Conservation (phyloP, 192 early-diverging fungal species). For the Mortierella antarctica region DNA sequence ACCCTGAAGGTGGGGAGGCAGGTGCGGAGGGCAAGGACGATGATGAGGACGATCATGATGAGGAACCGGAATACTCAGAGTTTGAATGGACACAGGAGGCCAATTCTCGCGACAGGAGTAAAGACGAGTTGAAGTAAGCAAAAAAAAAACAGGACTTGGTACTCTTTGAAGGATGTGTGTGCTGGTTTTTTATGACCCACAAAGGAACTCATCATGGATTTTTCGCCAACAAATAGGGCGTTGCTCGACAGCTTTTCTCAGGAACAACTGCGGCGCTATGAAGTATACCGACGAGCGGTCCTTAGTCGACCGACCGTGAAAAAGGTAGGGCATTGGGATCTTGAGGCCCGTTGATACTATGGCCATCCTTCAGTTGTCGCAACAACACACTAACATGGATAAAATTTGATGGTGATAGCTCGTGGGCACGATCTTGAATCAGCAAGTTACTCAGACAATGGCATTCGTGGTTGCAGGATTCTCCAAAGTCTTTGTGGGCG, state of each 20-base stretch:
- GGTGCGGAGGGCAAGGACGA: conserved; percentile 56
- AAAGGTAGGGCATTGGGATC: conserved; percentile 60
- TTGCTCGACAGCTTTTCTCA: conserved; percentile 75
- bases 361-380: neutral
- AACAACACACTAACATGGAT: no score
- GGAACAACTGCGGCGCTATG: conserved; percentile 82
- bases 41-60: conserved; percentile 62
- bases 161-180: neutral
- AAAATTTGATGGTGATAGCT: conserved; percentile 49
- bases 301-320: conserved; percentile 83
- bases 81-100: conserved; percentile 60
- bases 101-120: conserved; percentile 55
- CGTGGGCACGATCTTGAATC: conserved; percentile 74
- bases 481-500: conserved; percentile 90
- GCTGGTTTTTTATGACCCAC: neutral
- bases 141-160: no score
- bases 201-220: neutral
- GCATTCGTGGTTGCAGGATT: conserved; percentile 90
- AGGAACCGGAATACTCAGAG: conserved; percentile 63
- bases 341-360: neutral
- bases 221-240: conserved; percentile 44
- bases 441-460: conserved; percentile 75
- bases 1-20: conserved; percentile 19
- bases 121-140: conserved; percentile 67
- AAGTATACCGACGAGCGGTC: conserved; percentile 81